Evolutionary conservation across 2,329 filamentous ascomycete genomes (phyloP).

Genomic region (Arachnomyces sp.): DNA sequence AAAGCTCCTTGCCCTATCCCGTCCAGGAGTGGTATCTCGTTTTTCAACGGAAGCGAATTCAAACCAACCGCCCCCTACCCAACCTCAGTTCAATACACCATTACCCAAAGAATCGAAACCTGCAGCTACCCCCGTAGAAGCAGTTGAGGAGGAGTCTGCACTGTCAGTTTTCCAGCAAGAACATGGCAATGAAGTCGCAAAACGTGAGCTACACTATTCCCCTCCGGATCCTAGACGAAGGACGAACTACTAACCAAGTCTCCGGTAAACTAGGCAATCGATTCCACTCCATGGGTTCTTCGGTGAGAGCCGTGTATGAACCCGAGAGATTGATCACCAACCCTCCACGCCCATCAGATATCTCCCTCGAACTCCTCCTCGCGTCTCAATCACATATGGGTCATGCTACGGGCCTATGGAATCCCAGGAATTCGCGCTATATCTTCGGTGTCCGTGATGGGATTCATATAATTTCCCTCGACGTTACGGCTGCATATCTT

Average conservation of each 20-base stretch:
- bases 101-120: too few relatives aligned
- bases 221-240: background rate
- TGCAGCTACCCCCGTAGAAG: too few relatives aligned
- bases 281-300: constrained; percentile 27
- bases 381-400: constrained; percentile 82
- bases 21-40: constrained; percentile 24
- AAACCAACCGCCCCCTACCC: constrained; percentile 1
- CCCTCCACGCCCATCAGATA: constrained; percentile 67
- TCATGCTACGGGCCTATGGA: constrained; percentile 85
- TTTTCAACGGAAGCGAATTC: constrained; percentile 24
- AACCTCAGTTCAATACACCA: background rate
- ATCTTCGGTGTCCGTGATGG: constrained; percentile 85
- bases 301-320: constrained; percentile 20
- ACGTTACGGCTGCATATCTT: constrained; percentile 78
- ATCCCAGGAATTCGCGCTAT: constrained; percentile 86
- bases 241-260: background rate
- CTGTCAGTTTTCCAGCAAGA: too few relatives aligned
- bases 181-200: too few relatives aligned
- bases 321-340: constrained; percentile 45
- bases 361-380: constrained; percentile 85
- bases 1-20: constrained; percentile 27
- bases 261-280: constrained; percentile 17
- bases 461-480: constrained; percentile 87
- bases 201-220: constrained; percentile 17
- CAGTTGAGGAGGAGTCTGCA: too few relatives aligned